Percentiles rank a stretch among this genome's conserved stretches.
Evolutionary conservation across 2,329 filamentous ascomycete genomes (phyloP).

Genomic region (Monilinia fructigena): DNA sequence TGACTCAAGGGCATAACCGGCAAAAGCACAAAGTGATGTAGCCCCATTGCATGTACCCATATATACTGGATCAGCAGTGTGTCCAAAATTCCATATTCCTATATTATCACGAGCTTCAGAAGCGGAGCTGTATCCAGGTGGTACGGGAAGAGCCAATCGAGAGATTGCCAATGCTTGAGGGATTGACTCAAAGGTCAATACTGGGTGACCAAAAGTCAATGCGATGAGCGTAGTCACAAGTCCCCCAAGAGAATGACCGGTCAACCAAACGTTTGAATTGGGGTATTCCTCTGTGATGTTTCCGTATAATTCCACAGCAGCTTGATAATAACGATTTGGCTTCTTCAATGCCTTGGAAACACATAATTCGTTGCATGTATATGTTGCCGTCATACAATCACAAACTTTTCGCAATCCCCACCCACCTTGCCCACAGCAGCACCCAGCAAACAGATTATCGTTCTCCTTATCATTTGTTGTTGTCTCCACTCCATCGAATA

Average conservation of each 20-base stretch:
- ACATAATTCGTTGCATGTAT: conserved; percentile 87
- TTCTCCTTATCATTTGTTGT: conserved; percentile 95
- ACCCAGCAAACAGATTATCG: conserved; percentile 95
- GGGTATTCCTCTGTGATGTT: conserved; percentile 89
- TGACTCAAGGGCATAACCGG: conserved; percentile 85
- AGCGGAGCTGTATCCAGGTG: conserved; percentile 55
- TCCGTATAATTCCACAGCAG: conserved; percentile 81
- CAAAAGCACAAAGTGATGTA: conserved; percentile 79
- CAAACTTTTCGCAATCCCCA: conserved; percentile 88
- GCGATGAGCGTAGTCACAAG: conserved; percentile 80
- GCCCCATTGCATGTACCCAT: conserved; percentile 89
- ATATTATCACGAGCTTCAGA: conserved; percentile 68
- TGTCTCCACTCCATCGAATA: conserved; percentile 93
- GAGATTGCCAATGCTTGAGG: conserved; percentile 82
- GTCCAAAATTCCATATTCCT: conserved; percentile 83
- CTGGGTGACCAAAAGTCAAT: conserved; percentile 82
- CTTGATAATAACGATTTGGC: conserved; percentile 86
- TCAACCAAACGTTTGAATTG: conserved; percentile 77
- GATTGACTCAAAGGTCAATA: conserved; percentile 85
- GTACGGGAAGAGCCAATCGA: conserved; percentile 79
- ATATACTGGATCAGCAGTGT: conserved; percentile 90
- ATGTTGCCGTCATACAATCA: conserved; percentile 75
- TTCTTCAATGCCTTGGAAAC: conserved; percentile 68
- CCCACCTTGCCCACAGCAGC: conserved; percentile 88
- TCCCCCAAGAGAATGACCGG: conserved; percentile 90